Percentiles rank a stretch among this genome's conserved stretches.
phyloP scores from a whole-genome alignment of 306 rosid species.

The Amphicarpaea edgeworthii region DNA sequence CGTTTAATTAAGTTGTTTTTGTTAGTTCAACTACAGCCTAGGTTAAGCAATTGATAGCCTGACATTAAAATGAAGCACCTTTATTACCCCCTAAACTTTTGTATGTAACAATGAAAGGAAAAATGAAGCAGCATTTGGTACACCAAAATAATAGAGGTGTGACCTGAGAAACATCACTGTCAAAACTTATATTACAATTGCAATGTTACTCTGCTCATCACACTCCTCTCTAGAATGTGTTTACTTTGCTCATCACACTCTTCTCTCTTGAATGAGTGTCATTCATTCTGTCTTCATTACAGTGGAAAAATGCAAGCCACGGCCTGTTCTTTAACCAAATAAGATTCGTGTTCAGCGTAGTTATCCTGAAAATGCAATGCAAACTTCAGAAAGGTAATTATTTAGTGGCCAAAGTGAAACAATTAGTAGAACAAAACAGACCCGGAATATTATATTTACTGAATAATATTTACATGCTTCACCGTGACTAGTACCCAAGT shows the following conservation, averaged over 20 bases:
- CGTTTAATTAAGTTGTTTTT: too few relatives aligned
- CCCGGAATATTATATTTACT: neutral
- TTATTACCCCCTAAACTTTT: neutral
- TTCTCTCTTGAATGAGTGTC: slow-evolving; percentile 5
- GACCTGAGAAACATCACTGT: slow-evolving; percentile 55
- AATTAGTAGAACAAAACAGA: neutral
- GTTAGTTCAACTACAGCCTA: neutral
- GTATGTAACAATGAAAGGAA: neutral
- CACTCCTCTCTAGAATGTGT: slow-evolving; percentile 35
- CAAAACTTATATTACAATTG: slow-evolving; percentile 59
- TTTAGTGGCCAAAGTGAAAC: neutral
- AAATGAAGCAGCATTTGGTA: neutral
- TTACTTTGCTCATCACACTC: slow-evolving; percentile 20
- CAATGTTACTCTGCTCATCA: slow-evolving; percentile 45
- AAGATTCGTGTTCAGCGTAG: neutral
- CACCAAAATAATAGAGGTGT: slow-evolving; percentile 46
- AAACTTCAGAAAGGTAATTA: slow-evolving; percentile 1
- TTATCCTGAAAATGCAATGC: slow-evolving; percentile 40
- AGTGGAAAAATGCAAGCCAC: slow-evolving; percentile 1
- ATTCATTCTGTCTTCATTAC: slow-evolving; percentile 29
- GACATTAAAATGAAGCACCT: neutral
- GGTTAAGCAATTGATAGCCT: neutral
- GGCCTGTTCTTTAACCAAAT: neutral
- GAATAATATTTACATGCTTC: slow-evolving; percentile 3
- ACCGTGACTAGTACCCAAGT: neutral